phyloP scores from a whole-genome alignment of 2,329 filamentous ascomycete genomes.

The Pseudogymnoascus sp. region DNA sequence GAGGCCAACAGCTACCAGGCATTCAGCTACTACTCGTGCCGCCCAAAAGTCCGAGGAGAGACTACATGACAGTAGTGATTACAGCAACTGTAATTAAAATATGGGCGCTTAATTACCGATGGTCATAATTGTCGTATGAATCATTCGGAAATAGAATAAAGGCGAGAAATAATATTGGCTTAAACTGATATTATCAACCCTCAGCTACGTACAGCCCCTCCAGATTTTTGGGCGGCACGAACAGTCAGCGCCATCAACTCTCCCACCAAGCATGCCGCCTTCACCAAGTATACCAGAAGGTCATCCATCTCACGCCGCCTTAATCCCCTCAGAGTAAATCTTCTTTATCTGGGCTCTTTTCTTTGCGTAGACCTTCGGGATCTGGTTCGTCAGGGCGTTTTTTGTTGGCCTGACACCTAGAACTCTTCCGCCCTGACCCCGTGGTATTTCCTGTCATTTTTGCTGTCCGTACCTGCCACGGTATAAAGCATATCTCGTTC shows the following conservation, averaged over 20 bases:
- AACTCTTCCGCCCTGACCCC: background rate
- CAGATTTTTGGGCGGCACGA: background rate
- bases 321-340: background rate
- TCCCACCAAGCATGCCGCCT: background rate
- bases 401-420: background rate
- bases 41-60: too few species aligned
- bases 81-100: background rate
- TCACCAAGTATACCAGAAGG: background rate
- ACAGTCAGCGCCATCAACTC: background rate
- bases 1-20: background rate
- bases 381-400: background rate
- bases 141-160: background rate
- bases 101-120: background rate
- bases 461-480: background rate
- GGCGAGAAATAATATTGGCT: background rate
- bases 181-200: background rate
- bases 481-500: background rate
- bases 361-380: background rate
- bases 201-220: background rate
- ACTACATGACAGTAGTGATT: background rate
- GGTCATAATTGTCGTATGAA: background rate
- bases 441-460: background rate
- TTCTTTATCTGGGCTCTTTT: background rate
- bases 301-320: background rate
- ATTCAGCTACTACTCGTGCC: background rate